Percentiles rank a stretch among this genome's conserved stretches.
Conservation (phyloP, 192 early-diverging fungal genomes). For the Gamsiella multidivaricata region DNA sequence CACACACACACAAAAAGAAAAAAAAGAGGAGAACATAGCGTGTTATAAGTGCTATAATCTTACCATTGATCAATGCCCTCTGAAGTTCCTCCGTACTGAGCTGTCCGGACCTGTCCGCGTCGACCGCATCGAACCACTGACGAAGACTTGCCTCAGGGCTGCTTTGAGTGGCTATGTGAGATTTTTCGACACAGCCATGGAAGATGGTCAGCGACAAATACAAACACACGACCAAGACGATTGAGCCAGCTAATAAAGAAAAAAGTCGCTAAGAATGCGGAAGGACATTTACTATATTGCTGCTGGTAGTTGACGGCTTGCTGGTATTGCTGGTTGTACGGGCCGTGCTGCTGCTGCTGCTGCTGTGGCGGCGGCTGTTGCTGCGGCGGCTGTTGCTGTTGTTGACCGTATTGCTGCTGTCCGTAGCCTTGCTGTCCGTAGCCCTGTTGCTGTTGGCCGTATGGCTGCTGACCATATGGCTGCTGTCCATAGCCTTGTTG, state of each 20-base stretch:
- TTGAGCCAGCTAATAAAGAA: too few species aligned
- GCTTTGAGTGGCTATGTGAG: too few species aligned
- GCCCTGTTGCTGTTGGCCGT: conserved; percentile 17
- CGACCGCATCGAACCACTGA: conserved; percentile 70
- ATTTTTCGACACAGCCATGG: too few species aligned
- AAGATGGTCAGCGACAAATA: too few species aligned
- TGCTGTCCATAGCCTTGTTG: not conserved
- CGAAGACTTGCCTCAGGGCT: conserved; percentile 31
- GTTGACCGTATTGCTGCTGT: not conserved
- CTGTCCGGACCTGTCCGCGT: conserved; percentile 75
- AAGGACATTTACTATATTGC: not conserved
- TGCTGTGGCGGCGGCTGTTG: conserved; percentile 5
- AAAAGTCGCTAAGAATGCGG: too few species aligned
- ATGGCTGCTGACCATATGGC: conserved; percentile 8
- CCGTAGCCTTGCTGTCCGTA: conserved; percentile 8
- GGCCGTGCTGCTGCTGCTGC: conserved; percentile 13
- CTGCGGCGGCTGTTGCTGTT: conserved; percentile 17
- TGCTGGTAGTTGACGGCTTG: conserved; percentile 2
- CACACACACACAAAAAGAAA: too few species aligned
- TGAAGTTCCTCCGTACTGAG: conserved; percentile 78
- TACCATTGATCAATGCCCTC: conserved; percentile 76
- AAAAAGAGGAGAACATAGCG: too few species aligned
- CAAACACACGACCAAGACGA: too few species aligned
- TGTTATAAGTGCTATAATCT: too few species aligned
- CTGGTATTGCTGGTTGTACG: conserved; percentile 17